Percentiles rank a stretch among this genome's conserved stretches.
Conservation (phyloP, 2,329 filamentous ascomycete species). For the Seiridium cupressi region DNA sequence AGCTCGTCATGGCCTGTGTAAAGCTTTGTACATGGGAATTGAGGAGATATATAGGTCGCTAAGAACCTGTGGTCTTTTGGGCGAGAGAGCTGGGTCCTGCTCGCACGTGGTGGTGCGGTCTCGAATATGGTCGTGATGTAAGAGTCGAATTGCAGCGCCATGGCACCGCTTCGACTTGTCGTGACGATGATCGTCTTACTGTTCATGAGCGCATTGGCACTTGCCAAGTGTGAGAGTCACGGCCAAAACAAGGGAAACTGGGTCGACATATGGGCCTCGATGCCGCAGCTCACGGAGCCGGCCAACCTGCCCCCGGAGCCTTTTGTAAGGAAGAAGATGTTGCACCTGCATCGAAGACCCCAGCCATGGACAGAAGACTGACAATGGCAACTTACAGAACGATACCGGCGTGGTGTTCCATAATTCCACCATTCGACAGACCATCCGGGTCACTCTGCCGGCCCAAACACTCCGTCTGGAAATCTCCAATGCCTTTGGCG, state of each 20-base stretch:
- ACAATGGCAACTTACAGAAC: constrained; percentile 38
- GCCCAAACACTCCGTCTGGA: constrained; percentile 55
- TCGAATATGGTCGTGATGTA: neutral
- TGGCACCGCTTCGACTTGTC: neutral
- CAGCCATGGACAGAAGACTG: neutral
- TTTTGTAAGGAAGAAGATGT: constrained; percentile 41
- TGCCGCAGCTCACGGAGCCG: constrained; percentile 62
- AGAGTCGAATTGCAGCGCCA: neutral
- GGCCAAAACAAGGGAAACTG: constrained; percentile 40
- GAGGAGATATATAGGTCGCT: neutral
- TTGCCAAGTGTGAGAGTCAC: neutral
- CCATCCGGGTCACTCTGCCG: constrained; percentile 52
- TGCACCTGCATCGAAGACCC: too few species aligned
- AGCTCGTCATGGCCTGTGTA: neutral
- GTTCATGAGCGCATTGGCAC: neutral
- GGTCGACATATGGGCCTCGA: constrained; percentile 61
- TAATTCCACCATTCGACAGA: constrained; percentile 62
- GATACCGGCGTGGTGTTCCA: constrained; percentile 49
- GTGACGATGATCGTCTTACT: neutral
- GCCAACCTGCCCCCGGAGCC: constrained; percentile 55
- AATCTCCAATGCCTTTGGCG: constrained; percentile 61
- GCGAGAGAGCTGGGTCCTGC: too few species aligned
- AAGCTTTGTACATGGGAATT: neutral
- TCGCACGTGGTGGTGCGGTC: too few species aligned
- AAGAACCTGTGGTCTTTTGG: neutral